Evolutionary conservation across 805 yeast species (phyloP).

Genomic region (Millerago galiae): DNA sequence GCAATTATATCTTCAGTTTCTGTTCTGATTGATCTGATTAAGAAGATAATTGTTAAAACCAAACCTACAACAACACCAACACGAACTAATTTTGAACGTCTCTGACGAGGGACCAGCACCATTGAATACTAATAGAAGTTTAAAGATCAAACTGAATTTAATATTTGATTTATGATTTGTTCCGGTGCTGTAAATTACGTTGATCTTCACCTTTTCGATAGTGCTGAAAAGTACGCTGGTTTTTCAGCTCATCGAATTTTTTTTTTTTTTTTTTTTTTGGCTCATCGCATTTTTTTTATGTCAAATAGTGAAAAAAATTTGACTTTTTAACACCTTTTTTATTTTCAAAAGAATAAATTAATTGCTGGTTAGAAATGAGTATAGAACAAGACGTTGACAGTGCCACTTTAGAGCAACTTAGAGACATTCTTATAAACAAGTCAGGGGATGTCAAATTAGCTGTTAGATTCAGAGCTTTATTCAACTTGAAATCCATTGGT

Average conservation of each 20-base stretch:
- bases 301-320: not conserved
- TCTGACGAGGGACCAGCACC: not conserved
- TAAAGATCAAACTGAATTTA: not conserved
- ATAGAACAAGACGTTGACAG: constrained; percentile 27
- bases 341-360: not conserved
- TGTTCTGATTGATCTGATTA: not conserved
- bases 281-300: constrained; percentile 2
- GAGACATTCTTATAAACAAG: constrained; percentile 63
- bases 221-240: not conserved
- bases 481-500: constrained; percentile 83
- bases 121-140: not conserved
- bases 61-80: not conserved
- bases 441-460: constrained; percentile 71
- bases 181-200: too few species aligned
- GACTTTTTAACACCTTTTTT: constrained; percentile 1
- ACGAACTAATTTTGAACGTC: not conserved
- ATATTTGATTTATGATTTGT: too few species aligned
- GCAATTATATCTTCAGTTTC: constrained; percentile 3
- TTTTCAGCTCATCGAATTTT: not conserved
- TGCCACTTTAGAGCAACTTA: constrained; percentile 52
- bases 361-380: not conserved
- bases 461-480: constrained; percentile 87
- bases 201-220: too few species aligned
- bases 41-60: not conserved
- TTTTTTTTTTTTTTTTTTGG: not conserved